Conservation (phyloP, 306 rosid genomes). For the Ammopiptanthus mongolicus region DNA sequence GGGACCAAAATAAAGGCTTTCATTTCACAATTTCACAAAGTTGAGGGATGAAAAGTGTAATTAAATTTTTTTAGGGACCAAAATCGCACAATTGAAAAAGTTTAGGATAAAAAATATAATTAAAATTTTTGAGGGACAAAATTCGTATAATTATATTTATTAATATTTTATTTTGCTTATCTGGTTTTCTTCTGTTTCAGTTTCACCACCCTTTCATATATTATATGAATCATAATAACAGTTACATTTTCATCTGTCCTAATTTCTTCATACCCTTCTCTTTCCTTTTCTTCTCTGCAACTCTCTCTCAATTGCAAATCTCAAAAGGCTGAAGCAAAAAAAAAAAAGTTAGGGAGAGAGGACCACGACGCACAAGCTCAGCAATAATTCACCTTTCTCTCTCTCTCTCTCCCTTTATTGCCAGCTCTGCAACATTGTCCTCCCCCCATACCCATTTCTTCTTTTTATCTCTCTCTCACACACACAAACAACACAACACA, state of each 20-base stretch:
- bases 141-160: no score
- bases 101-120: no score
- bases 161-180: neutral
- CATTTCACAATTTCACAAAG: no score
- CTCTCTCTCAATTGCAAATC: conserved; percentile 49
- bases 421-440: conserved; percentile 79
- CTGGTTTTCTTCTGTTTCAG: neutral
- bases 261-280: conserved; percentile 32
- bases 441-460: conserved; percentile 37
- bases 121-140: no score
- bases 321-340: conserved; percentile 37
- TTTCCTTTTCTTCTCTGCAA: conserved; percentile 22
- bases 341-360: conserved; percentile 70
- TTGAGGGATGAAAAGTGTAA: no score
- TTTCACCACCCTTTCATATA: conserved; percentile 8
- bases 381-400: conserved; percentile 70
- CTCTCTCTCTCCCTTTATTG: conserved; percentile 58
- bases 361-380: conserved; percentile 24
- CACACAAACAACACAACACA: conserved; percentile 6
- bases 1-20: no score
- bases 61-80: no score
- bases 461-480: conserved; percentile 23
- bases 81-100: no score
- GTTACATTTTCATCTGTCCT: conserved; percentile 20
- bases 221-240: conserved; percentile 14